These are phyloP conservation scores for Loxodes magnus DNA, from an alignment of 73 alveolate species.

Conservation along the genomic window DNA sequence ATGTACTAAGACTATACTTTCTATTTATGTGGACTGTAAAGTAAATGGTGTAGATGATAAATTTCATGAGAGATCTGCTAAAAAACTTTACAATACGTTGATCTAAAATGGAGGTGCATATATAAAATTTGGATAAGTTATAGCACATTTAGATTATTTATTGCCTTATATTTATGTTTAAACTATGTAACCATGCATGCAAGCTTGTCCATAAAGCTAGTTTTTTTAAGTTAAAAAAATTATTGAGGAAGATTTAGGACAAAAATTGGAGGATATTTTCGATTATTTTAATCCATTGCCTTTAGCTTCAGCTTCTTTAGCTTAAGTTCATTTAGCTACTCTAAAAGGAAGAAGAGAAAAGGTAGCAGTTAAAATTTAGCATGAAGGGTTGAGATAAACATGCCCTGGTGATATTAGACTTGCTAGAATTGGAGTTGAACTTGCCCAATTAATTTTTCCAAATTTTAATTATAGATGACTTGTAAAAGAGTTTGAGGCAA, in stretches of 20 bases:
- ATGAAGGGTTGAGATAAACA: constrained; percentile 12
- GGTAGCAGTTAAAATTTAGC: constrained; percentile 31
- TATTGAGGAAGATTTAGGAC: constrained; percentile 30
- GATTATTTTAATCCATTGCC: constrained; percentile 46
- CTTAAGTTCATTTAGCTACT: constrained; percentile 32
- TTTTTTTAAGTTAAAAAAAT: constrained; percentile 30
- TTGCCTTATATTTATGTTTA: constrained; percentile 51
- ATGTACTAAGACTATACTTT: too few relatives aligned
- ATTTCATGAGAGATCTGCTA: too few relatives aligned
- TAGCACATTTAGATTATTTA: constrained; percentile 38
- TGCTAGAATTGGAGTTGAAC: background rate
- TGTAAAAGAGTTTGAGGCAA: constrained; percentile 10
- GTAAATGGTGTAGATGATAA: too few relatives aligned
- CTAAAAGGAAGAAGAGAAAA: constrained; percentile 22
- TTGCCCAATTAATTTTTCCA: background rate
- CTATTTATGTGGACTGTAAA: too few relatives aligned
- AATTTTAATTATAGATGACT: constrained; percentile 9
- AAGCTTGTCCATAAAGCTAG: constrained; percentile 36
- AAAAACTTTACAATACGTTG: too few relatives aligned
- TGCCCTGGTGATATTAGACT: constrained; percentile 20
- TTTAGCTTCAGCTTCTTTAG: constrained; percentile 29
- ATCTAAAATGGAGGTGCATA: constrained; percentile 69
- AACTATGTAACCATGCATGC: constrained; percentile 33
- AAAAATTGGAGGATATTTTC: constrained; percentile 1
- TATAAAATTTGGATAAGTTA: constrained; percentile 57